phyloP scores from a whole-genome alignment of 306 rosid genomes.

The Citrullus amarus region DNA sequence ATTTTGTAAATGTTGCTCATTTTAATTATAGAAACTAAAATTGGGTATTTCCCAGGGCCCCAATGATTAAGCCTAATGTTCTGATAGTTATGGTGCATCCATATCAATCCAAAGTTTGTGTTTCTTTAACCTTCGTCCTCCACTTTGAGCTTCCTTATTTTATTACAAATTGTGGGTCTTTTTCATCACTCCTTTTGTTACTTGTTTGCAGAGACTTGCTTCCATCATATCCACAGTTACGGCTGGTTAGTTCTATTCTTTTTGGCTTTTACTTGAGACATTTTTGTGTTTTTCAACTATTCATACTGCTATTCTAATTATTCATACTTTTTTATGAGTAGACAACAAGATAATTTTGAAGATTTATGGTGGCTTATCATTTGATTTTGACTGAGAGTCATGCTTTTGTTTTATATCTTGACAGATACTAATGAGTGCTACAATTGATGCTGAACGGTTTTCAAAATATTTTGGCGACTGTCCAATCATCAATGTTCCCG shows the following conservation, averaged over 20 bases:
- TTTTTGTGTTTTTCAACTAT: neutral
- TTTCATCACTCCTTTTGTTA: slow-evolving; percentile 1
- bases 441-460: slow-evolving; percentile 71
- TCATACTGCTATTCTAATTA: neutral
- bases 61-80: too few species aligned
- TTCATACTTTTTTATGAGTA: neutral
- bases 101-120: neutral
- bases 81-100: neutral
- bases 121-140: neutral
- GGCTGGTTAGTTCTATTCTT: slow-evolving; percentile 45
- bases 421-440: slow-evolving; percentile 97
- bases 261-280: neutral
- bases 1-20: too few species aligned
- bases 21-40: too few species aligned
- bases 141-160: slow-evolving; percentile 12
- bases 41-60: too few species aligned
- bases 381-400: neutral
- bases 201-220: slow-evolving; percentile 75
- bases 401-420: neutral
- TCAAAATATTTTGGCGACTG: slow-evolving; percentile 91
- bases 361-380: neutral
- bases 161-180: neutral
- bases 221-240: slow-evolving; percentile 55
- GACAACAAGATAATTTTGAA: neutral
- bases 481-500: slow-evolving; percentile 77